Evolutionary conservation across 179 eudicot species (phyloP).

Genomic region (Silene coronaria): DNA sequence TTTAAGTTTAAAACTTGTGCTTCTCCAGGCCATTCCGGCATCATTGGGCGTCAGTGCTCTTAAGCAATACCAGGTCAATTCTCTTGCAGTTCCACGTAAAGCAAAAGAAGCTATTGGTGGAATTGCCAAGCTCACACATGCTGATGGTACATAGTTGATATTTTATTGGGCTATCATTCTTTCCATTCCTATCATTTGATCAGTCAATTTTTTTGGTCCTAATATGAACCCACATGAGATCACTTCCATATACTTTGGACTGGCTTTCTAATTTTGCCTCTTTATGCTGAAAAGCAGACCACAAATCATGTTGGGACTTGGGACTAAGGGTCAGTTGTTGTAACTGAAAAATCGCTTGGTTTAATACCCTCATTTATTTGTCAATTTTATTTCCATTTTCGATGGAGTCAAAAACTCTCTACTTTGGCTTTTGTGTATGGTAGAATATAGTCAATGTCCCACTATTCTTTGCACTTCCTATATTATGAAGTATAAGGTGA

Average conservation of each 20-base stretch:
- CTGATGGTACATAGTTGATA: slow-evolving; percentile 58
- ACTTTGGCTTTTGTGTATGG: not conserved
- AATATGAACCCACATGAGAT: not conserved
- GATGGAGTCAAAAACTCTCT: not conserved
- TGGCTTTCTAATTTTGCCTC: not conserved
- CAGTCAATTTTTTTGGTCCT: not conserved
- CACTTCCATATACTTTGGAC: not conserved
- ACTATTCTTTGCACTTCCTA: not conserved
- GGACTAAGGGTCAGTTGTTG: too few relatives aligned
- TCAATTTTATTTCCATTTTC: not conserved
- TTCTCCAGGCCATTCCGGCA: slow-evolving; percentile 76
- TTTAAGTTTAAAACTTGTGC: not conserved
- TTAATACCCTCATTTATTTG: not conserved
- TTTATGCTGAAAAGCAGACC: not conserved
- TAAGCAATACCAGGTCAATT: slow-evolving; percentile 82
- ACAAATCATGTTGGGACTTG: too few relatives aligned
- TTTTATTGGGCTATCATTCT: not conserved
- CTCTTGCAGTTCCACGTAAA: slow-evolving; percentile 96
- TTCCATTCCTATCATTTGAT: not conserved
- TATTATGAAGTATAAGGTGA: not conserved
- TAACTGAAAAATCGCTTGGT: not conserved
- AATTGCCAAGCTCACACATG: slow-evolving; percentile 86
- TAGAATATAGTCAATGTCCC: not conserved
- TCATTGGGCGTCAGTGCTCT: slow-evolving; percentile 82
- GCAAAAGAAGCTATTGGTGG: slow-evolving; percentile 99